Percentiles rank a stretch among this genome's conserved stretches.
Evolutionary conservation across 2,329 filamentous ascomycete species (phyloP).

Genomic region (Cadophora sp.): DNA sequence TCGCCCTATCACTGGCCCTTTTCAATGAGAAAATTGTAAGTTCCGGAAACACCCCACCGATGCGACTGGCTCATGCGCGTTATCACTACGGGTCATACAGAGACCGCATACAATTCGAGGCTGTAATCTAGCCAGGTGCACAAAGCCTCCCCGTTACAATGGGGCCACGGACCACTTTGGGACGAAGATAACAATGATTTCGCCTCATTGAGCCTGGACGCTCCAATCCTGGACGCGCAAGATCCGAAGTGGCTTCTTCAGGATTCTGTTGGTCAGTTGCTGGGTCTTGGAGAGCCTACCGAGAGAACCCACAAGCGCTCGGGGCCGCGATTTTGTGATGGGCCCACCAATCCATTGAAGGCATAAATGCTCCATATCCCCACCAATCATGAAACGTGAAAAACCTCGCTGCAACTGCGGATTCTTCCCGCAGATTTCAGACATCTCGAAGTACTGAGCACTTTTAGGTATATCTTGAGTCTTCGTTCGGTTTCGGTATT

Average conservation of each 20-base stretch:
- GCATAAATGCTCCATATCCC: not conserved
- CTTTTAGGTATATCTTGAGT: not conserved
- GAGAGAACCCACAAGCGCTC: slow-evolving; percentile 14
- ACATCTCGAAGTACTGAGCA: slow-evolving; percentile 1
- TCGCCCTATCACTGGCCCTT: not conserved
- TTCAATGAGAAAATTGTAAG: not conserved
- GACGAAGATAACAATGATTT: slow-evolving; percentile 12
- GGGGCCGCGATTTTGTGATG: slow-evolving; percentile 10
- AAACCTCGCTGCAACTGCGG: not conserved
- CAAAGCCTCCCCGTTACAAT: not conserved
- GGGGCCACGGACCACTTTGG: slow-evolving; percentile 2
- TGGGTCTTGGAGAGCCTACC: not conserved
- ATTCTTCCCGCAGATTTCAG: not conserved
- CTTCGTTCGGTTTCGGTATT: not conserved
- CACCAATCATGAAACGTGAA: not conserved
- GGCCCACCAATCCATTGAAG: slow-evolving; percentile 3
- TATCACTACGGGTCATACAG: not conserved
- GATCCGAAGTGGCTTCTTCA: slow-evolving; percentile 3
- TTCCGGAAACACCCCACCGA: not conserved
- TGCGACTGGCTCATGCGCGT: not conserved
- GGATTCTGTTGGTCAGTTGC: slow-evolving; percentile 4
- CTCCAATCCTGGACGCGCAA: not conserved
- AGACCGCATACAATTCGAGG: not conserved
- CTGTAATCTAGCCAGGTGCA: not conserved
- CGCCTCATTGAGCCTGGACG: not conserved